These are phyloP conservation scores for Epichloe uncinata DNA, from an alignment of 2,329 filamentous ascomycete genomes.

Conservation along the genomic window DNA sequence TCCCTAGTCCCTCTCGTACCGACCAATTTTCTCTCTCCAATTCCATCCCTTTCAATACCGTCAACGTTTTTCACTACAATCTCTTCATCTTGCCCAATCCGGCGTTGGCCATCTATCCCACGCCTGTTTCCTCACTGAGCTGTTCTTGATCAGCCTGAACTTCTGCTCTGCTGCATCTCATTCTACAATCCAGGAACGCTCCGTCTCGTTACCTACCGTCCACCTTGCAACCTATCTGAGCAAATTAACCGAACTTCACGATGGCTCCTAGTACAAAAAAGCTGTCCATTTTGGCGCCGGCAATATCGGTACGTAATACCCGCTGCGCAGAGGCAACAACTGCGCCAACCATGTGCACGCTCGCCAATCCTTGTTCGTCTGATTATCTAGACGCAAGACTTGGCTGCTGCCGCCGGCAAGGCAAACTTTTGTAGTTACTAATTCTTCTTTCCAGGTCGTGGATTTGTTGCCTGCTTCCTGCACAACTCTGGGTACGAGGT, in stretches of 20 bases:
- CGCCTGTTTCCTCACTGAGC: background rate
- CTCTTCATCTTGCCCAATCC: too few relatives aligned
- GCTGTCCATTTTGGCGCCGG: slow-evolving; percentile 78
- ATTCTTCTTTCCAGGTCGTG: slow-evolving; percentile 36
- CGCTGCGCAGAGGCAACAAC: background rate
- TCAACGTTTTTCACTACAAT: too few relatives aligned
- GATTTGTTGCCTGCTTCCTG: slow-evolving; percentile 83
- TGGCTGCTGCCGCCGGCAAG: too few relatives aligned
- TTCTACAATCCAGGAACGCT: background rate
- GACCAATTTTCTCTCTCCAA: background rate
- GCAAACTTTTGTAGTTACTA: slow-evolving; percentile 6
- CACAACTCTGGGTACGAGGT: slow-evolving; percentile 94
- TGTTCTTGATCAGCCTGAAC: too few relatives aligned
- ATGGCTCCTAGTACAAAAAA: slow-evolving; percentile 40
- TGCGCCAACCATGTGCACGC: background rate
- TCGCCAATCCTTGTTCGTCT: background rate
- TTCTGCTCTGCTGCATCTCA: background rate
- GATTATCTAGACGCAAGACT: too few relatives aligned
- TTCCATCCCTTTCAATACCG: background rate
- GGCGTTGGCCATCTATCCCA: background rate
- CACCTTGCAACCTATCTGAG: background rate
- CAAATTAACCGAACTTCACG: slow-evolving; percentile 11
- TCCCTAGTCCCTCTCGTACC: background rate
- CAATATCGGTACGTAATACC: slow-evolving; percentile 52
- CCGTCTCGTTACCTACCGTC: background rate